Percentiles rank a stretch among this genome's conserved stretches.
Evolutionary conservation across 2,329 filamentous ascomycete genomes (phyloP).

Genomic region (Parastagonospora avenae): DNA sequence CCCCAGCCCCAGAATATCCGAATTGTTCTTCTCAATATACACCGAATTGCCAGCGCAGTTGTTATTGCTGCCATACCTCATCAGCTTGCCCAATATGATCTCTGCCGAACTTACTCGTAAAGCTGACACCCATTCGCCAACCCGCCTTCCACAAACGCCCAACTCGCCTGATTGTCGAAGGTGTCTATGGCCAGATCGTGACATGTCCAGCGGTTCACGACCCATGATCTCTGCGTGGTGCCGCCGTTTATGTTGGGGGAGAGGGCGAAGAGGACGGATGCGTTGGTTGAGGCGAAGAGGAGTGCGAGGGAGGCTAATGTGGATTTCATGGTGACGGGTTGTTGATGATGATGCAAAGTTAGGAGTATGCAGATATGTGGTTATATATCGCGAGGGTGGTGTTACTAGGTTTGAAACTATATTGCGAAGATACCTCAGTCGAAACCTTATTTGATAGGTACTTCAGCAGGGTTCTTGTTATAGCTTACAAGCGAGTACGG

Average conservation of each 20-base stretch:
- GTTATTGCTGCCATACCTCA: slow-evolving; percentile 2
- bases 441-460: neutral
- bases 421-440: neutral
- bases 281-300: slow-evolving; percentile 1
- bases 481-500: neutral
- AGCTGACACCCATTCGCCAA: slow-evolving; percentile 25
- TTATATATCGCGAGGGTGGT: no score
- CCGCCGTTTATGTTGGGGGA: slow-evolving; percentile 17
- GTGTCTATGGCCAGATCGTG: slow-evolving; percentile 16
- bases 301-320: slow-evolving; percentile 3
- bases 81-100: slow-evolving; percentile 8
- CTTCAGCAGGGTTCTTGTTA: neutral
- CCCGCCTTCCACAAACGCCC: slow-evolving; percentile 26
- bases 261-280: slow-evolving; percentile 22
- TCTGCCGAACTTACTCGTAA: slow-evolving; percentile 21
- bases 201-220: slow-evolving; percentile 26
- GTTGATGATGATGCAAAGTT: neutral
- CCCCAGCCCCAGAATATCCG: slow-evolving; percentile 21
- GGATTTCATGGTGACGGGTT: slow-evolving; percentile 7
- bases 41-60: slow-evolving; percentile 12
- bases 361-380: neutral
- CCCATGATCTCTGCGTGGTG: slow-evolving; percentile 17
- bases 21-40: slow-evolving; percentile 28
- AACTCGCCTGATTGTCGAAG: slow-evolving; percentile 25
- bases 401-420: no score